Percentiles rank a stretch among this genome's conserved stretches.
Conservation (phyloP, 345 rosid species). For the Boechera divaricarpa region DNA sequence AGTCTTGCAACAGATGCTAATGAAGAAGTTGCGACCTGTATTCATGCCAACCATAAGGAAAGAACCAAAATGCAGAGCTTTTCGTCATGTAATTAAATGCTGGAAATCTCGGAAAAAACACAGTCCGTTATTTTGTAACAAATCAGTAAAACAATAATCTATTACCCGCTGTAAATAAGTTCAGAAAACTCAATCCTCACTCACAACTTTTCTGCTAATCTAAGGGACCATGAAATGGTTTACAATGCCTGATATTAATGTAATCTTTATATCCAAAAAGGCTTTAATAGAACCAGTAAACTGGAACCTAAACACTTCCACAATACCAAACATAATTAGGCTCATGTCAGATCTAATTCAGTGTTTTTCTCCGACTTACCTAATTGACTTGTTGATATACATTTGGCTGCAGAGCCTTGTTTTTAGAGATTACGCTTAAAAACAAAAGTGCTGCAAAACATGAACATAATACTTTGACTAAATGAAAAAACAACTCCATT, state of each 20-base stretch:
- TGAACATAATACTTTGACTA: not conserved
- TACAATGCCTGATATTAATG: not conserved
- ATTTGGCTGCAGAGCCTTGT: not conserved
- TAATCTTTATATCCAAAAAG: not conserved
- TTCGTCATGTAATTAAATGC: not conserved
- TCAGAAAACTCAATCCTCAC: not conserved
- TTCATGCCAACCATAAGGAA: constrained; percentile 16
- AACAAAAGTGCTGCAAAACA: not conserved
- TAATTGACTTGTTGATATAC: not conserved
- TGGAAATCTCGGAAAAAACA: not conserved
- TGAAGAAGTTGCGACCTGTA: constrained; percentile 72
- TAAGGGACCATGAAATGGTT: not conserved
- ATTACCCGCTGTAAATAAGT: not conserved
- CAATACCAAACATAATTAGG: not conserved
- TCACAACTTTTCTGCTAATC: not conserved
- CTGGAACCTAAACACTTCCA: not conserved
- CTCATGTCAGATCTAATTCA: not conserved
- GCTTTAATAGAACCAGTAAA: not conserved
- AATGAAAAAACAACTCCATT: not conserved
- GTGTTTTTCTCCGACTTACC: not conserved
- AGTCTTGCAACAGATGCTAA: constrained; percentile 67
- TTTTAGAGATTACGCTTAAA: not conserved
- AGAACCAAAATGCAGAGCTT: not conserved
- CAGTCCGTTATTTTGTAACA: not conserved
- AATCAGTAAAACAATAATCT: not conserved